These are phyloP conservation scores for Logfia minima DNA, from an alignment of 129 eudicot genomes.

Conservation along the genomic window DNA sequence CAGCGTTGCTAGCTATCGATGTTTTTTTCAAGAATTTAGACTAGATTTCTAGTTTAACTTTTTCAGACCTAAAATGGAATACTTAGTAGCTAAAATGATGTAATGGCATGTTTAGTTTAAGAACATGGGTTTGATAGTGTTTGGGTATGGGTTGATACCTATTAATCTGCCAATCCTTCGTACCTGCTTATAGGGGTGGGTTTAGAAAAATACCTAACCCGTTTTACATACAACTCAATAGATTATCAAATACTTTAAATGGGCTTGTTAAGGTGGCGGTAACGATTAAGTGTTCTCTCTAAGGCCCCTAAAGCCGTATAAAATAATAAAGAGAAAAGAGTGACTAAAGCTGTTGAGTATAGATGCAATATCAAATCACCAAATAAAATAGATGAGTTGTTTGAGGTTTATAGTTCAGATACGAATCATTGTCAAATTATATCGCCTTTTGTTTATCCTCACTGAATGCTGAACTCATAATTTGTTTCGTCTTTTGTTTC, in stretches of 20 bases:
- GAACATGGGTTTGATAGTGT: background rate
- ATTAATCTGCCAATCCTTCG: background rate
- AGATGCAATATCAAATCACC: too few species aligned
- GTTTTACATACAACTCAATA: background rate
- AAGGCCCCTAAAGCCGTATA: background rate
- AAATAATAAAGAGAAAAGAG: too few species aligned
- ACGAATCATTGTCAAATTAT: too few species aligned
- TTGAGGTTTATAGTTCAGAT: too few species aligned
- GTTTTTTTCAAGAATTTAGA: background rate
- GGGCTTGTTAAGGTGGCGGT: background rate
- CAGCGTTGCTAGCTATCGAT: background rate
- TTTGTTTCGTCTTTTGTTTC: too few species aligned
- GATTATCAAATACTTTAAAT: background rate
- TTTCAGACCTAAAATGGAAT: background rate
- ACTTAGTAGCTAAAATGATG: background rate
- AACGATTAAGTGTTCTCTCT: too few species aligned
- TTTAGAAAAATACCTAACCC: background rate
- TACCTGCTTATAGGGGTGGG: background rate
- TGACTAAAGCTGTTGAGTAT: too few species aligned
- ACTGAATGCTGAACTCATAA: too few species aligned
- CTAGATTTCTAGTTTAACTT: background rate
- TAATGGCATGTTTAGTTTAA: background rate
- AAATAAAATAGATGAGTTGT: too few species aligned
- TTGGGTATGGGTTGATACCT: background rate
- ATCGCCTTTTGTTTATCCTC: too few species aligned